A percentile compares a stretch with the other conserved stretches of the same genome.
Conservation (phyloP, 139 green algal genomes). For the Chlorokybus atmophyticus region DNA sequence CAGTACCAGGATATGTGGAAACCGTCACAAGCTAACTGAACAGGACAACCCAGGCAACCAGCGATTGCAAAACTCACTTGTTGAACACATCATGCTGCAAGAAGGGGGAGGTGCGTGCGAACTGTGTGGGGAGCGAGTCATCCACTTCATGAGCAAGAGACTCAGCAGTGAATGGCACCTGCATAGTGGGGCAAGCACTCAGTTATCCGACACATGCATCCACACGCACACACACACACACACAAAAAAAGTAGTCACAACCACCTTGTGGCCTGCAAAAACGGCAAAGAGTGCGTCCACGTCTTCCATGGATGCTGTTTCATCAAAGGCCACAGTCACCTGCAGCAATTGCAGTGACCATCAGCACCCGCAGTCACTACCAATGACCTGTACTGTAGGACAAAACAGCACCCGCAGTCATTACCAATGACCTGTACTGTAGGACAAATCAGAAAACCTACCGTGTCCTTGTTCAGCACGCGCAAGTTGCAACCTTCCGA, state of each 20-base stretch:
- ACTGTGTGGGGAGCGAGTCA: conserved; percentile 20
- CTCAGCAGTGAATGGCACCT: conserved; percentile 54
- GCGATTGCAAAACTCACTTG: conserved; percentile 27
- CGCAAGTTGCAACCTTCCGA: conserved; percentile 69
- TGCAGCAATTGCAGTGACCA: no score
- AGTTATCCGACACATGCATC: no score
- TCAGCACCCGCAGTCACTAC: no score
- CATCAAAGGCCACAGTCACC: conserved; percentile 75
- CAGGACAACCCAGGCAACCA: no score
- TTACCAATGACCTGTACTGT: no score
- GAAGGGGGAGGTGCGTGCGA: conserved; percentile 51
- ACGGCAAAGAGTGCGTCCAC: conserved; percentile 70
- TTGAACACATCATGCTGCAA: conserved; percentile 46
- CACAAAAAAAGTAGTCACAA: neutral
- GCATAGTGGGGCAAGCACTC: neutral
- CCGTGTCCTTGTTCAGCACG: conserved; percentile 41
- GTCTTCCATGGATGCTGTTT: conserved; percentile 80
- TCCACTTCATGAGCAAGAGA: conserved; percentile 45
- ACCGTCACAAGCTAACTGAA: no score
- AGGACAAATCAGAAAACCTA: conserved; percentile 6
- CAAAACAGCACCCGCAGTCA: no score
- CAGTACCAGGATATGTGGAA: no score
- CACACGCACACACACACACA: no score
- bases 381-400: no score
- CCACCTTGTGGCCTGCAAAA: conserved; percentile 12